Evolutionary conservation across 1,284 basidiomycete genomes (phyloP).

Genomic region (Marasmius oreades): DNA sequence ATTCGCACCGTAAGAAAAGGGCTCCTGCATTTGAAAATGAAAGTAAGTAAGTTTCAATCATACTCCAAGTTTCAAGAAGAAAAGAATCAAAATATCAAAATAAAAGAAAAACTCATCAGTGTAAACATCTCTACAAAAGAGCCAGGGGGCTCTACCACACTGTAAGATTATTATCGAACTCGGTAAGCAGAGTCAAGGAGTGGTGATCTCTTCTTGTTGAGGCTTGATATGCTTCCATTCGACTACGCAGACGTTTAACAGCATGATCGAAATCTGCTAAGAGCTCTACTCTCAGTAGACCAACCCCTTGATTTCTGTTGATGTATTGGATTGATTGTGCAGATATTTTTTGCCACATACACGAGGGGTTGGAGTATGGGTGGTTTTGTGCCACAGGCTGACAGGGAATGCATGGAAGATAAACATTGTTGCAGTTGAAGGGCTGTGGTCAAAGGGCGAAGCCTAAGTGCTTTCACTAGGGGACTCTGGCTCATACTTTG

Average conservation of each 20-base stretch:
- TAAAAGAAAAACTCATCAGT: too few species aligned
- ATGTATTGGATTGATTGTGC: background rate
- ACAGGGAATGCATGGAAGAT: background rate
- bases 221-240: background rate
- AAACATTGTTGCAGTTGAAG: background rate
- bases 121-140: too few species aligned
- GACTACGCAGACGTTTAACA: background rate
- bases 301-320: background rate
- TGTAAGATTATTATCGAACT: background rate
- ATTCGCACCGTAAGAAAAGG: too few species aligned
- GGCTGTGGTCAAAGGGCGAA: conserved; percentile 2
- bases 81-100: too few species aligned
- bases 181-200: background rate
- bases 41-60: too few species aligned
- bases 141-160: too few species aligned
- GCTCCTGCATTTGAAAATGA: too few species aligned
- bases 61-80: too few species aligned
- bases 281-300: too few species aligned
- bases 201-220: background rate
- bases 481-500: too few species aligned
- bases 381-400: background rate
- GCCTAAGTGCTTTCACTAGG: too few species aligned
- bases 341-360: background rate
- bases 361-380: background rate
- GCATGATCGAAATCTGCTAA: too few species aligned